A percentile compares a stretch with the other conserved stretches of the same genome.
phyloP scores from a whole-genome alignment of 495 filamentous ascomycete genomes.

The Penicillium malachiteum region DNA sequence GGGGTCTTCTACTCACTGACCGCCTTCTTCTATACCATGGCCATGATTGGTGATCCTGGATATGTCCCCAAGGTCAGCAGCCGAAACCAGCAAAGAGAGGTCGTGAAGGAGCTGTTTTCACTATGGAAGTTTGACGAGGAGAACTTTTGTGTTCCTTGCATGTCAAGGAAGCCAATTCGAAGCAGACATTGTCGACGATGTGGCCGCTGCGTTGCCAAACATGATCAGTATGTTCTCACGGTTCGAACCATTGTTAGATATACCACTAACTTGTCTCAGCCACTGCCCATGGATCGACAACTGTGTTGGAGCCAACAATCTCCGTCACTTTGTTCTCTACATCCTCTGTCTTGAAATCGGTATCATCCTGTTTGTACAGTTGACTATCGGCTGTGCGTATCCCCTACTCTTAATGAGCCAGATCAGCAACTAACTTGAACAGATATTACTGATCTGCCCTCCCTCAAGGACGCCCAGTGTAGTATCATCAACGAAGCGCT shows the following conservation, averaged over 20 bases:
- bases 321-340: slow-evolving; percentile 92
- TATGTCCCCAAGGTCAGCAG: slow-evolving; percentile 92
- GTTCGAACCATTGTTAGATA: background rate
- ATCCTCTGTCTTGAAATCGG: slow-evolving; percentile 73
- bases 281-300: slow-evolving; percentile 99
- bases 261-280: slow-evolving; percentile 55
- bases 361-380: slow-evolving; percentile 60
- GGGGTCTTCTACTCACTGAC: slow-evolving; percentile 60
- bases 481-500: slow-evolving; percentile 71
- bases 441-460: slow-evolving; percentile 58
- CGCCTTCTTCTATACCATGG: slow-evolving; percentile 79
- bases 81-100: slow-evolving; percentile 79
- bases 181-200: slow-evolving; percentile 95
- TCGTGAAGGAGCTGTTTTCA: slow-evolving; percentile 79
- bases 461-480: slow-evolving; percentile 55
- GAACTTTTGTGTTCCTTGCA: slow-evolving; percentile 91
- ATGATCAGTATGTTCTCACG: slow-evolving; percentile 77
- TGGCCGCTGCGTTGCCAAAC: slow-evolving; percentile 88
- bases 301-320: slow-evolving; percentile 91
- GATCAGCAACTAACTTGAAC: slow-evolving; percentile 13
- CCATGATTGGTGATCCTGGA: slow-evolving; percentile 87
- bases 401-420: background rate
- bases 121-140: slow-evolving; percentile 88
- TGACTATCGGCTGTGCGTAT: slow-evolving; percentile 55
- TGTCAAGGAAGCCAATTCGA: slow-evolving; percentile 85